These are phyloP conservation scores for Biscutella laevigata DNA, from an alignment of 441 rosid genomes.

Conservation along the genomic window DNA sequence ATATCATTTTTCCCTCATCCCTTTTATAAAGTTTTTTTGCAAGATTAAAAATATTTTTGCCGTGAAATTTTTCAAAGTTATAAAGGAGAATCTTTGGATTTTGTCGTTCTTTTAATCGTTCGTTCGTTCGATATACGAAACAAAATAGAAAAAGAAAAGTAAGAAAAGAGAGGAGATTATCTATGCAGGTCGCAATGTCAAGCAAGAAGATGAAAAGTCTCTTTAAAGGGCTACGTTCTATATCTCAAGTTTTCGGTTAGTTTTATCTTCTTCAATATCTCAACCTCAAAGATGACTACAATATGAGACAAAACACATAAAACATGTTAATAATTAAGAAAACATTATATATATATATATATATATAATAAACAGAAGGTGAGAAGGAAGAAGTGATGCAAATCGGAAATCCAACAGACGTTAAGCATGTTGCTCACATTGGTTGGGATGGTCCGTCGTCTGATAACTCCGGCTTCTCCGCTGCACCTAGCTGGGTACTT, in stretches of 20 bases:
- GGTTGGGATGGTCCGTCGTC: slow-evolving; percentile 92
- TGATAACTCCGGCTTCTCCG: slow-evolving; percentile 21
- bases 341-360: too few species aligned
- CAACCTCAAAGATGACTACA: not conserved
- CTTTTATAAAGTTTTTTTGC: not conserved
- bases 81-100: too few species aligned
- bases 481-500: slow-evolving; percentile 81
- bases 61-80: not conserved
- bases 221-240: slow-evolving; percentile 63
- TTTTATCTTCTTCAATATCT: not conserved
- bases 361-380: too few species aligned
- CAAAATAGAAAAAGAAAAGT: too few species aligned
- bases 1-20: not conserved
- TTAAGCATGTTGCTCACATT: slow-evolving; percentile 90
- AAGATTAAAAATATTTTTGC: too few species aligned
- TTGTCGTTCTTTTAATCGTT: not conserved
- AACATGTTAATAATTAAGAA: not conserved
- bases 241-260: slow-evolving; percentile 77
- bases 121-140: too few species aligned
- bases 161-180: not conserved
- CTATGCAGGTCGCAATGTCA: slow-evolving; percentile 30
- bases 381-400: slow-evolving; percentile 70
- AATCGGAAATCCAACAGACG: slow-evolving; percentile 82
- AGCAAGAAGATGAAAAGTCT: slow-evolving; percentile 76
- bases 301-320: not conserved